Evolutionary conservation across 129 eudicot genomes (phyloP).

Genomic region (Artemisia annua): DNA sequence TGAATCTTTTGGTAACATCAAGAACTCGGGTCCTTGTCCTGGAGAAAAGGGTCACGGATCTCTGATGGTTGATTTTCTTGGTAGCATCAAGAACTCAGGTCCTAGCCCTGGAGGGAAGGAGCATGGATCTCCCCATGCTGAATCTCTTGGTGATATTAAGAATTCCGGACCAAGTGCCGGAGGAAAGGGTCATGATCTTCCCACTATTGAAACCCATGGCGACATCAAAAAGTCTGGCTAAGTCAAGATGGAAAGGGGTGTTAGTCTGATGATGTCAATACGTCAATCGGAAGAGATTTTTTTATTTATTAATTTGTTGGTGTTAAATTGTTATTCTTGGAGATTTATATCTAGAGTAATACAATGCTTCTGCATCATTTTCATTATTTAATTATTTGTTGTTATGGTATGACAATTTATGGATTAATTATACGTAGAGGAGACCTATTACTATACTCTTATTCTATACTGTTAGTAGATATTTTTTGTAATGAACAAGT

Average conservation of each 20-base stretch:
- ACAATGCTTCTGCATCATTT: neutral
- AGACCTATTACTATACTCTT: neutral
- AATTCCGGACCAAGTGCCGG: slow-evolving; percentile 39
- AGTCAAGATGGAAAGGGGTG: slow-evolving; percentile 17
- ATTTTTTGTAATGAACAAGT: no score
- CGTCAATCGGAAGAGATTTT: no score
- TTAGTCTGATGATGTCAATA: no score
- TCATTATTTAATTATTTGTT: neutral
- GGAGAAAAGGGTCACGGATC: slow-evolving; percentile 4
- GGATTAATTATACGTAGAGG: neutral
- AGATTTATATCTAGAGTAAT: neutral
- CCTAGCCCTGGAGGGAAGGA: slow-evolving; percentile 20
- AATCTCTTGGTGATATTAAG: neutral
- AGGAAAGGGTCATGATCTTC: slow-evolving; percentile 31
- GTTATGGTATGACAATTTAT: neutral
- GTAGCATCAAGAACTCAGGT: slow-evolving; percentile 39
- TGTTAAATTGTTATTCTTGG: neutral
- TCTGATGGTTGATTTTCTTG: neutral
- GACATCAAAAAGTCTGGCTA: slow-evolving; percentile 27
- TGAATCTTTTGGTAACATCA: neutral
- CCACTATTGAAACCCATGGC: neutral
- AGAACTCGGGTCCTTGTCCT: slow-evolving; percentile 14
- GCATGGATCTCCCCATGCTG: neutral
- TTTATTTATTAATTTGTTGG: neutral
- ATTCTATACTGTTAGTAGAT: no score